Conservation (phyloP, 2,329 filamentous ascomycete species). For the Capronia coronata region DNA sequence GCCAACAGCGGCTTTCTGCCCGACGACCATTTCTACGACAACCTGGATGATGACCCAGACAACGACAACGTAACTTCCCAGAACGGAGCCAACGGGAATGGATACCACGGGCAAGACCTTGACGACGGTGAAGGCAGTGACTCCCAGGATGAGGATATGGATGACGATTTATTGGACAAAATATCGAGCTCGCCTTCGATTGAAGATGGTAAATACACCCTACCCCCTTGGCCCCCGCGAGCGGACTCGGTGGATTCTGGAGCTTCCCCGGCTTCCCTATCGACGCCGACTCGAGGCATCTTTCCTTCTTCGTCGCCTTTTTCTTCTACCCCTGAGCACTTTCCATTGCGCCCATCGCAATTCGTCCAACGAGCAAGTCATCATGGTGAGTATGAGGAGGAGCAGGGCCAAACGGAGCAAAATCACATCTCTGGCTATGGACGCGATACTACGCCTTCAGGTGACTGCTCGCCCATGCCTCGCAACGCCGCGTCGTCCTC, state of each 20-base stretch:
- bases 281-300: constrained; percentile 27
- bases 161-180: constrained; percentile 96
- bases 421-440: constrained; percentile 8
- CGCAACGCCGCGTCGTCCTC: background rate
- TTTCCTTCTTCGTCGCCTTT: constrained; percentile 32
- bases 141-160: constrained; percentile 64
- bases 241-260: constrained; percentile 37
- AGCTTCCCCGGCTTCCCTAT: constrained; percentile 25
- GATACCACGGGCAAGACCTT: constrained; percentile 27
- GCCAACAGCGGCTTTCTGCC: constrained; percentile 9
- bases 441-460: background rate
- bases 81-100: constrained; percentile 20
- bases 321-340: constrained; percentile 28
- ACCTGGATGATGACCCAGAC: constrained; percentile 57
- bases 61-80: constrained; percentile 34
- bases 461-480: background rate
- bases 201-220: constrained; percentile 85
- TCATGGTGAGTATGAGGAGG: constrained; percentile 45
- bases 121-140: constrained; percentile 53
- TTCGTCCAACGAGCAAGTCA: constrained; percentile 30
- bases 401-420: background rate
- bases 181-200: constrained; percentile 98
- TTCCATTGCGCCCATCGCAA: constrained; percentile 32
- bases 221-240: constrained; percentile 40
- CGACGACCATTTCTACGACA: constrained; percentile 33